Conservation (phyloP, 305 asterid genomes). For the Vinca major region DNA sequence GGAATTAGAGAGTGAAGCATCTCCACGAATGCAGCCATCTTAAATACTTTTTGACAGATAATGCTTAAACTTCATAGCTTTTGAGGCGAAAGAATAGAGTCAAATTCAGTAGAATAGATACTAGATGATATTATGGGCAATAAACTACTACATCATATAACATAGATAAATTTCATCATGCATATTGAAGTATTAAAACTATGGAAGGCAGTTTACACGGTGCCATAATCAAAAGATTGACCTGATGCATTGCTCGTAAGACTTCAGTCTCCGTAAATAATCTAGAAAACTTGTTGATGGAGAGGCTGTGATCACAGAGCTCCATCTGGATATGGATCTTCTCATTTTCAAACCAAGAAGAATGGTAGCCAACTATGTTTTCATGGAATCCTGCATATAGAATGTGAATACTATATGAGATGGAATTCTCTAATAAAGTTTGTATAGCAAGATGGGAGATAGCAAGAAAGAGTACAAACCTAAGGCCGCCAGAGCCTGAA, state of each 20-base stretch:
- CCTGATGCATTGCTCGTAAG: conserved; percentile 76
- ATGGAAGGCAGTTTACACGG: not conserved
- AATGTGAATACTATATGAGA: not conserved
- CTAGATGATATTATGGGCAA: not conserved
- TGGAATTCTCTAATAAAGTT: conserved; percentile 6
- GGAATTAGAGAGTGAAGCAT: not conserved
- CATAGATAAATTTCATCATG: not conserved
- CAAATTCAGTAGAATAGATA: not conserved
- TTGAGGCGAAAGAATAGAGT: not conserved
- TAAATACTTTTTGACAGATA: not conserved
- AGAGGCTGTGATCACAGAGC: conserved; percentile 81
- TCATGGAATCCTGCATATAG: conserved; percentile 61
- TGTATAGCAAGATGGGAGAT: not conserved
- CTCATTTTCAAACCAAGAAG: conserved; percentile 91
- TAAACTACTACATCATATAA: not conserved
- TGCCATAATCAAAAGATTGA: conserved; percentile 14
- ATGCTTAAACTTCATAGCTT: not conserved
- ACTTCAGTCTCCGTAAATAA: conserved; percentile 53
- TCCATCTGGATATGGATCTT: conserved; percentile 87
- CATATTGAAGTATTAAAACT: not conserved
- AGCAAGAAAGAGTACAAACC: conserved; percentile 33
- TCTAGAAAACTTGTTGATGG: conserved; percentile 31
- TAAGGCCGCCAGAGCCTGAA: conserved; percentile 90
- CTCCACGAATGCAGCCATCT: not conserved
- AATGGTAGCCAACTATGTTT: conserved; percentile 63